phyloP scores from a whole-genome alignment of 2,329 filamentous ascomycete genomes.

The Talaromyces sp. region DNA sequence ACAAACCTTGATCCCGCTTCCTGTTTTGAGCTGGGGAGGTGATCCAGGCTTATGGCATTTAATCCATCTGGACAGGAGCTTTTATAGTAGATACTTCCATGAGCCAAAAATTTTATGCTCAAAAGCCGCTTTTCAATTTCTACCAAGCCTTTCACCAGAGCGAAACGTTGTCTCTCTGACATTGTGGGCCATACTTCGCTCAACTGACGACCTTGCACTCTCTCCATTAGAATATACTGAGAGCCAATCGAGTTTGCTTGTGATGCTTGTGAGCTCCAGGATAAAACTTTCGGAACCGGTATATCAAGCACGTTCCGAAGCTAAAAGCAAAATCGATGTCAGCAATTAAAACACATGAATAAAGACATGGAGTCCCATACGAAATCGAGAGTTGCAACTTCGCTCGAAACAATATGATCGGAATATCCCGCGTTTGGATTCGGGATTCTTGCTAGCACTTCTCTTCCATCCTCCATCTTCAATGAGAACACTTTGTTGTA shows the following conservation, averaged over 20 bases:
- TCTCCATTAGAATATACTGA: conserved; percentile 24
- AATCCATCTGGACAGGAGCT: conserved; percentile 6
- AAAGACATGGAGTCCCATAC: conserved; percentile 15
- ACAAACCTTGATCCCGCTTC: conserved; percentile 15
- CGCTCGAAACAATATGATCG: conserved; percentile 17
- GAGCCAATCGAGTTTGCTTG: conserved; percentile 17
- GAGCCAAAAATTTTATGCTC: conserved; percentile 2
- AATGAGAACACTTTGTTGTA: conserved; percentile 23
- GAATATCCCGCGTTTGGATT: conserved; percentile 19
- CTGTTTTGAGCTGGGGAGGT: neutral
- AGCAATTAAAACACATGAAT: neutral
- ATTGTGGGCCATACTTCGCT: conserved; percentile 18
- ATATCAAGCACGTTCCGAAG: conserved; percentile 18
- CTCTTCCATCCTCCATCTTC: conserved; percentile 13
- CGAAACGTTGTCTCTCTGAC: conserved; percentile 18
- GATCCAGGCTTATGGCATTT: neutral
- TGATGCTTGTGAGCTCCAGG: conserved; percentile 16
- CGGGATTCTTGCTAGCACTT: conserved; percentile 18
- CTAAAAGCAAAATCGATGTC: conserved; percentile 5
- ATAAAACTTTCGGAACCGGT: conserved; percentile 18
- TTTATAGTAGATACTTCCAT: conserved; percentile 21
- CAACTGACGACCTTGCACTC: conserved; percentile 17
- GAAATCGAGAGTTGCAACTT: conserved; percentile 24
- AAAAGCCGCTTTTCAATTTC: conserved; percentile 17
- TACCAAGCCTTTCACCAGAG: conserved; percentile 19